These are phyloP conservation scores for Blastocystis sp. DNA, from an alignment of 352 stramenopile genomes.

Conservation along the genomic window DNA sequence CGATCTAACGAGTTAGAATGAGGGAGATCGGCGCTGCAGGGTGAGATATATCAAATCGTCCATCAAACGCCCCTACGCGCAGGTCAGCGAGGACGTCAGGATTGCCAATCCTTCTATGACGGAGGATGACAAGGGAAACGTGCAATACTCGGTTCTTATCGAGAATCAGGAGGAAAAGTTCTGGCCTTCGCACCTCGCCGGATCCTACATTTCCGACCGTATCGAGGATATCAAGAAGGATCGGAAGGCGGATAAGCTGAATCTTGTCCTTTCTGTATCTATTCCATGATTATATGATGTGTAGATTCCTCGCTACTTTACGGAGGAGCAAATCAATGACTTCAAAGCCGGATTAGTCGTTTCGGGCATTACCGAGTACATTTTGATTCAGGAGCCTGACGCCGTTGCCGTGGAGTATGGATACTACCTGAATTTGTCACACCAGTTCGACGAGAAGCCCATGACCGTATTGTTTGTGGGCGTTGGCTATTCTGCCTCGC, in stretches of 20 bases:
- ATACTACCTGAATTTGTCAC: slow-evolving; percentile 30
- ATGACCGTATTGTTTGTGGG: slow-evolving; percentile 45
- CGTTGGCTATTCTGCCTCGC: slow-evolving; percentile 29
- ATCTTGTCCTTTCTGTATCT: slow-evolving; percentile 39
- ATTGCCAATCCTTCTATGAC: neutral
- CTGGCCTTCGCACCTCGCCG: slow-evolving; percentile 18
- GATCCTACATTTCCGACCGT: slow-evolving; percentile 44
- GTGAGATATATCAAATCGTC: slow-evolving; percentile 53
- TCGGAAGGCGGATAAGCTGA: slow-evolving; percentile 22
- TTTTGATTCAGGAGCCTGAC: slow-evolving; percentile 36
- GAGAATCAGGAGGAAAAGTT: neutral
- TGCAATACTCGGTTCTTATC: slow-evolving; percentile 27
- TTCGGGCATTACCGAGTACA: slow-evolving; percentile 1
- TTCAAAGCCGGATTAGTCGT: slow-evolving; percentile 22
- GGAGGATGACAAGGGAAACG: slow-evolving; percentile 16
- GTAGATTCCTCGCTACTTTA: slow-evolving; percentile 47
- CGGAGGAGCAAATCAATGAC: slow-evolving; percentile 15
- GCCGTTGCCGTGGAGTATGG: slow-evolving; percentile 24
- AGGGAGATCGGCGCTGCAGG: neutral
- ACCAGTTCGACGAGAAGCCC: slow-evolving; percentile 12
- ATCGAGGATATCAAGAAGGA: slow-evolving; percentile 56
- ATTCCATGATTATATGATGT: neutral
- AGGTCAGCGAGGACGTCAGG: slow-evolving; percentile 6
- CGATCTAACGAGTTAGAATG: neutral
- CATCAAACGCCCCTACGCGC: slow-evolving; percentile 52